Conservation (phyloP, 2,329 filamentous ascomycete genomes). For the Aphanocladium album region DNA sequence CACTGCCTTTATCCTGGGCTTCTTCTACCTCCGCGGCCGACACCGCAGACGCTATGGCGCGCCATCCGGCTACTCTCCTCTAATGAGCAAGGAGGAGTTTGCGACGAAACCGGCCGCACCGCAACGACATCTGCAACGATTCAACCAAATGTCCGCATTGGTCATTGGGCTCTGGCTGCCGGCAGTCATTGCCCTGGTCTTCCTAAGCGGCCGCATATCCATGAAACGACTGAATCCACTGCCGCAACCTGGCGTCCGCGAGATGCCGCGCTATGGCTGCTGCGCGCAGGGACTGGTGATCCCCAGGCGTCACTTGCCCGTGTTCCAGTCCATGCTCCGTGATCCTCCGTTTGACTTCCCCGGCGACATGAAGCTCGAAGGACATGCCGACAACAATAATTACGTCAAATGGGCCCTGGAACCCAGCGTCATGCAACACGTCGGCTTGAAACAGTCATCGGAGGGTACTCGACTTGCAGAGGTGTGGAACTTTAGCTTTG, state of each 20-base stretch:
- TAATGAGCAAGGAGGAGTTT: slow-evolving; percentile 1
- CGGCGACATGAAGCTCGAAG: slow-evolving; percentile 32
- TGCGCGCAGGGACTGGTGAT: slow-evolving; percentile 35
- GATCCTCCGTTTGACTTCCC: slow-evolving; percentile 29
- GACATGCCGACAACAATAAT: slow-evolving; percentile 24
- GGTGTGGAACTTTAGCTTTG: slow-evolving; percentile 34
- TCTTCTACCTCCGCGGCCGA: slow-evolving; percentile 14
- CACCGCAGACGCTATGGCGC: slow-evolving; percentile 6
- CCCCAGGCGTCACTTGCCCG: slow-evolving; percentile 25
- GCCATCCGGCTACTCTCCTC: not conserved
- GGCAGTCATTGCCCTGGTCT: slow-evolving; percentile 26
- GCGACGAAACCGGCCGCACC: slow-evolving; percentile 9
- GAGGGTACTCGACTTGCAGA: slow-evolving; percentile 23
- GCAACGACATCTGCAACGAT: slow-evolving; percentile 16
- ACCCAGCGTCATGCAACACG: slow-evolving; percentile 34
- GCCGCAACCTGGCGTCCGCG: slow-evolving; percentile 21
- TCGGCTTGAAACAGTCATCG: slow-evolving; percentile 28
- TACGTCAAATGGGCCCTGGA: slow-evolving; percentile 33
- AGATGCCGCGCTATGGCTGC: slow-evolving; percentile 35
- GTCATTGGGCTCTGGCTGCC: slow-evolving; percentile 28
- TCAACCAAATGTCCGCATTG: slow-evolving; percentile 22
- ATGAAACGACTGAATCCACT: slow-evolving; percentile 21
- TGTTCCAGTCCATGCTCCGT: slow-evolving; percentile 23
- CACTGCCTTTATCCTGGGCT: slow-evolving; percentile 17
- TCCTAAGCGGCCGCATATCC: slow-evolving; percentile 25